Evolutionary conservation across 371 early-diverging fungal species (phyloP).

Genomic region (Haplosporangium sp.): DNA sequence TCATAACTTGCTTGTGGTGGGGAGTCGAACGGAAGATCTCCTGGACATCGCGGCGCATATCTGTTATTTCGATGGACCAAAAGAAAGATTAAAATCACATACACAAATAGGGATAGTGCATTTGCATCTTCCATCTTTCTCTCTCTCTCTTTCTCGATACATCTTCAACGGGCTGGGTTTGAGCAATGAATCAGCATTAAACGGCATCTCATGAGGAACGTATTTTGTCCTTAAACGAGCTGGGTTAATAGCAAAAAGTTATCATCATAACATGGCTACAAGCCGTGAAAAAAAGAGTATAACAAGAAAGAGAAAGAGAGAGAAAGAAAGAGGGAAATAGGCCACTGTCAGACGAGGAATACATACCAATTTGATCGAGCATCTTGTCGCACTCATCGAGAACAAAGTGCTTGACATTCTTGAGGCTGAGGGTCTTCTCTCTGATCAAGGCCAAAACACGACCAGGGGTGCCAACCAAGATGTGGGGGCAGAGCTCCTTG

Average conservation of each 20-base stretch:
- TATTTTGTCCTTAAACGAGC: constrained; percentile 51
- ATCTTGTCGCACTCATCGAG: constrained; percentile 99
- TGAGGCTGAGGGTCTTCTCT: constrained; percentile 82
- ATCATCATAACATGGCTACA: constrained; percentile 35
- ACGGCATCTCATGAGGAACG: constrained; percentile 39
- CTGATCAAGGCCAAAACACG: constrained; percentile 91
- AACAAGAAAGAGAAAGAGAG: neutral
- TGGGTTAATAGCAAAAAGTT: constrained; percentile 51
- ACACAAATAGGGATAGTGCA: constrained; percentile 37
- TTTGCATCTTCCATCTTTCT: neutral
- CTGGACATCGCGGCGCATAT: constrained; percentile 98
- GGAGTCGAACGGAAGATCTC: constrained; percentile 95
- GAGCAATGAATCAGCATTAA: constrained; percentile 17
- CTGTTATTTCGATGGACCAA: constrained; percentile 54
- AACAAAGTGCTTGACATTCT: constrained; percentile 94
- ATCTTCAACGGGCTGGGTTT: neutral
- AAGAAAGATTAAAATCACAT: neutral
- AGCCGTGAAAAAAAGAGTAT: neutral
- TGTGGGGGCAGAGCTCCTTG: constrained; percentile 87
- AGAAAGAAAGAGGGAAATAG: neutral
- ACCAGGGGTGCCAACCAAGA: constrained; percentile 99
- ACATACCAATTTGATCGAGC: constrained; percentile 88
- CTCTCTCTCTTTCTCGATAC: neutral
- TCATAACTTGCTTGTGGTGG: constrained; percentile 98
- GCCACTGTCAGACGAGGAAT: constrained; percentile 1